Percentiles rank a stretch among this genome's conserved stretches.
These are phyloP conservation scores for Moesziomyces aphidis DNA, from an alignment of 1,284 basidiomycete genomes.

Conservation along the genomic window DNA sequence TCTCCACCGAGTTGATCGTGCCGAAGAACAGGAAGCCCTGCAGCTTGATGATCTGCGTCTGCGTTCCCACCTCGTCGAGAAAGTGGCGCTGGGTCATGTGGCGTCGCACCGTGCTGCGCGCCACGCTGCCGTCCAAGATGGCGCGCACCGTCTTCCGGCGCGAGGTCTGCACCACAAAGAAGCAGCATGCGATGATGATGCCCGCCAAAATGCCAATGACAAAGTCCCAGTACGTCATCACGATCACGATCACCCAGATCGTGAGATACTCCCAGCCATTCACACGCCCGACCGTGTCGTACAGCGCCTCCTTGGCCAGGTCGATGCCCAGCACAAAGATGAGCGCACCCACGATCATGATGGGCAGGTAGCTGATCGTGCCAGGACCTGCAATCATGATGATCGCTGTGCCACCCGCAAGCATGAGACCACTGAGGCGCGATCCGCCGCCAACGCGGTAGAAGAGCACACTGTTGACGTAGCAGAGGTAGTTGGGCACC, in stretches of 20 bases:
- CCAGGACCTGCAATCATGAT: slow-evolving; percentile 85
- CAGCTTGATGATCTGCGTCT: slow-evolving; percentile 88
- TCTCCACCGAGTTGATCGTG: slow-evolving; percentile 88
- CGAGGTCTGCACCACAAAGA: slow-evolving; percentile 96
- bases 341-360: slow-evolving; percentile 76
- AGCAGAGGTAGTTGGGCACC: slow-evolving; percentile 74
- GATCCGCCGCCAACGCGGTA: slow-evolving; percentile 93
- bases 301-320: slow-evolving; percentile 89
- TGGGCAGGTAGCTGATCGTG: slow-evolving; percentile 61
- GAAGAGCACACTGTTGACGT: slow-evolving; percentile 71
- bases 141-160: slow-evolving; percentile 70
- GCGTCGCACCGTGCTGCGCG: slow-evolving; percentile 86
- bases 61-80: slow-evolving; percentile 87
- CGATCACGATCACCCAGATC: slow-evolving; percentile 74
- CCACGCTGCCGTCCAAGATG: slow-evolving; percentile 63
- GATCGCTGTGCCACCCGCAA: slow-evolving; percentile 80
- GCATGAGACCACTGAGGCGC: slow-evolving; percentile 84
- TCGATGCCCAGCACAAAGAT: slow-evolving; percentile 97
- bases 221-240: slow-evolving; percentile 79
- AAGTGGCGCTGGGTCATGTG: slow-evolving; percentile 89
- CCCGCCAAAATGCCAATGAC: slow-evolving; percentile 93
- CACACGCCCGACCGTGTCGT: slow-evolving; percentile 92
- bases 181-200: slow-evolving; percentile 89
- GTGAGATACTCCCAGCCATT: slow-evolving; percentile 70
- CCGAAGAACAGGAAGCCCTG: slow-evolving; percentile 97